Base-by-base conservation (phyloP, 768 basidiomycete species). In the Kwoniella newhampshirensis region DNA sequence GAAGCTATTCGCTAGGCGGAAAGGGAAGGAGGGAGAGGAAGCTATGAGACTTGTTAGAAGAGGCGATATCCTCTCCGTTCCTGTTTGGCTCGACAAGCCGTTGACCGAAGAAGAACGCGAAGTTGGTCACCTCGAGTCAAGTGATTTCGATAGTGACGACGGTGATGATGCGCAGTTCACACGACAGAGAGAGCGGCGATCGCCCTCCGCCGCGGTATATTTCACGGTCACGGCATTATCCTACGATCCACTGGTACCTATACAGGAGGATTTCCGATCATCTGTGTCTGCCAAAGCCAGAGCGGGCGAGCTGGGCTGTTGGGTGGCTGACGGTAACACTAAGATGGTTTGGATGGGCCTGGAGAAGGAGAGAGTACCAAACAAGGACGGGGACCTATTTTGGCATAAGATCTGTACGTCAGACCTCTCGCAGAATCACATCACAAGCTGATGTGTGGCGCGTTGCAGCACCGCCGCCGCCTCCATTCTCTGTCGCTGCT, bases 221-320 rank as follows among this genome's bases (percentile, higher is more conserved):
- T 97, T 97, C 74, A 78, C 84, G 54, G 80, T 97, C 46, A 88
- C 88, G 13, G 83, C 87, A 53, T 76, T 96, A 30, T 87, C 88
- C 28, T 83, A 85, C 68, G 84, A 85, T 49, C 77, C 84, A 0
- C 72, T 84, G 5, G 66, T 78, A 9, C 66, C 71, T 0, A 47
- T 75, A 20, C 75, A 80, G 30, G 74, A 71, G n/a, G 73, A 77
- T 37, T 74, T 75, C 28, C 62, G 55, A 36, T 73, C 62, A 40
- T 64, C 70, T 5, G 12, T 57, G 12, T 68, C 71, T 59, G 71
- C 82, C 5, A 82, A 84, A 62, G 78, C 82, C 21, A 54, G 74
- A 41, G 83, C 84, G 15, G 88, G 87, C 4, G 84, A 89, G 65
- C 71, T 92, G 17, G 94, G 94, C 0, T 93, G 87, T 67, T 88